These are phyloP conservation scores for Saprolegnia parasitica DNA, from an alignment of 352 stramenopile species.

Conservation along the genomic window DNA sequence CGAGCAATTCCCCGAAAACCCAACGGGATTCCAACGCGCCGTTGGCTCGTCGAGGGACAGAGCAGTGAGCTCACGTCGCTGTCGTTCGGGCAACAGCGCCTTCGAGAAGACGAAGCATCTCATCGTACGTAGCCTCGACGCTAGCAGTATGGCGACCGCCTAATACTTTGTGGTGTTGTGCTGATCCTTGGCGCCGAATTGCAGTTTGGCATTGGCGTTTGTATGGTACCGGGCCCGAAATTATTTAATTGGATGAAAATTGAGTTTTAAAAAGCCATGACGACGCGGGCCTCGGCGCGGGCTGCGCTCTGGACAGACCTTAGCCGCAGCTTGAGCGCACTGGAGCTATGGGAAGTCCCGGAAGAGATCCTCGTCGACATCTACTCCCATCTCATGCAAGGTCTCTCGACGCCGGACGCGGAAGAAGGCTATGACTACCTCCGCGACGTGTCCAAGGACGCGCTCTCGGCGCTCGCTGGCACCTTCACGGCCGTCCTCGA, in stretches of 20 bases:
- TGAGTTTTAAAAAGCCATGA: neutral
- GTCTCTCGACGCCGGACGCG: neutral
- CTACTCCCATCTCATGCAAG: slow-evolving; percentile 1
- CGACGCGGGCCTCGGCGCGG: neutral
- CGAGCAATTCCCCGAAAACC: no score
- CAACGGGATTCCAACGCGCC: no score
- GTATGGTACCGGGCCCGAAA: no score
- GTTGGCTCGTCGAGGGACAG: no score
- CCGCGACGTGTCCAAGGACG: neutral
- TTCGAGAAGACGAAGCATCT: no score
- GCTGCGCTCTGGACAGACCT: slow-evolving; percentile 5
- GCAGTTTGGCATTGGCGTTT: no score
- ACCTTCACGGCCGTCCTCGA: neutral
- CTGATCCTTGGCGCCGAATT: no score
- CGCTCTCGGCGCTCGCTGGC: neutral
- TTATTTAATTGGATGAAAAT: neutral
- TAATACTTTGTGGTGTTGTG: no score
- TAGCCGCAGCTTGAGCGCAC: neutral
- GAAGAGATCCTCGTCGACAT: slow-evolving; percentile 11
- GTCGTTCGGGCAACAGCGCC: no score
- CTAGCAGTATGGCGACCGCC: no score
- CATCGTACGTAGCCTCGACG: no score
- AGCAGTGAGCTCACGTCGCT: no score
- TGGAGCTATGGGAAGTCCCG: slow-evolving; percentile 9
- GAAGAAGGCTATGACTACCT: slow-evolving; percentile 15